phyloP scores from a whole-genome alignment of 2,329 filamentous ascomycete genomes.

The Talaromyces atroroseus region DNA sequence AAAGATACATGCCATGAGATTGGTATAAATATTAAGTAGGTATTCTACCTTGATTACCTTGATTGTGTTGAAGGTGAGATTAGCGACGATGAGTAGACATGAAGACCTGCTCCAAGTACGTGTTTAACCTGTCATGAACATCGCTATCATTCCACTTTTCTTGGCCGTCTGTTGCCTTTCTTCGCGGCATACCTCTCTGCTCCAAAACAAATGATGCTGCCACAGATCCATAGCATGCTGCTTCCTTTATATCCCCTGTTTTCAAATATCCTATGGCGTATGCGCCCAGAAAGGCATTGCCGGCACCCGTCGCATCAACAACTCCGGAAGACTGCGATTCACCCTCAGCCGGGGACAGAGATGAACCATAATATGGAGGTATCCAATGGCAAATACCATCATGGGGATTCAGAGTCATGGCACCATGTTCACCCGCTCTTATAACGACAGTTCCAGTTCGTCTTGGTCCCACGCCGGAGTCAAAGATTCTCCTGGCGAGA shows the following conservation, averaged over 20 bases:
- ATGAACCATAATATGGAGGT: background rate
- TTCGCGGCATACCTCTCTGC: constrained; percentile 8
- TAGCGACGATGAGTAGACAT: too few species aligned
- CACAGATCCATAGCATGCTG: constrained; percentile 28
- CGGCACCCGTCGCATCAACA: constrained; percentile 33
- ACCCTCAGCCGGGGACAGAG: background rate
- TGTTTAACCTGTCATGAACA: background rate
- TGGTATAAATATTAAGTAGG: too few species aligned
- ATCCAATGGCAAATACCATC: background rate
- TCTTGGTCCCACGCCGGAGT: background rate
- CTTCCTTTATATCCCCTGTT: constrained; percentile 19
- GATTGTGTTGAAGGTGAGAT: too few species aligned
- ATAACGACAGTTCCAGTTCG: background rate
- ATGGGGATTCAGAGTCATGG: background rate
- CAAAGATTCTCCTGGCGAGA: background rate
- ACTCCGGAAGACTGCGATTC: constrained; percentile 15
- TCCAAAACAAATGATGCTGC: constrained; percentile 27
- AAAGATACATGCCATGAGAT: too few species aligned
- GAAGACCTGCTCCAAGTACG: background rate
- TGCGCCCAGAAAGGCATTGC: constrained; percentile 34
- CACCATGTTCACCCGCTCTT: background rate
- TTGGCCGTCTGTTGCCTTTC: background rate
- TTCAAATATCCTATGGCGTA: constrained; percentile 23
- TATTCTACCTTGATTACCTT: too few species aligned
- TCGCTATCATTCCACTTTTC: background rate